phyloP scores from a whole-genome alignment of 176 grass and related monocot species.

The Thinopyrum elongatum region DNA sequence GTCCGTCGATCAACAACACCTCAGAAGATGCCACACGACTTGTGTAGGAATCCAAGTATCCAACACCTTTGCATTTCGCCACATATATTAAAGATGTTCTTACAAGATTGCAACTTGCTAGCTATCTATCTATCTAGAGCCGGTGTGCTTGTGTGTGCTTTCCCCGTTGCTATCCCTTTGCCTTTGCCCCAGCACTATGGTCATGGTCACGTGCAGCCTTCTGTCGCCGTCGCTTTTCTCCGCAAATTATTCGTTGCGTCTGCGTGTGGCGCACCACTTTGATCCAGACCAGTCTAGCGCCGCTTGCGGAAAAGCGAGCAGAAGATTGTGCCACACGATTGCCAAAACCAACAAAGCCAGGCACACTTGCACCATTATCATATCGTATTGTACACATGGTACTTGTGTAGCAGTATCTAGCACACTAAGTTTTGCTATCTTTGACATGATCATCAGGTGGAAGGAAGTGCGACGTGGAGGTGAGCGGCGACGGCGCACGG shows the following conservation, averaged over 20 bases:
- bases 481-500: conserved; percentile 55
- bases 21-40: no score
- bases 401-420: neutral
- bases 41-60: no score
- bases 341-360: conserved; percentile 16
- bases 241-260: conserved; percentile 38
- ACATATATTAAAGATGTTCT: no score
- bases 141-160: no score
- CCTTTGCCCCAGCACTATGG: conserved; percentile 4
- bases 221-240: neutral
- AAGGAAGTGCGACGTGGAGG: conserved; percentile 78
- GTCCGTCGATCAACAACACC: no score
- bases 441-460: conserved; percentile 37
- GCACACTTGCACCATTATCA: neutral
- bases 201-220: conserved; percentile 12
- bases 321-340: conserved; percentile 29
- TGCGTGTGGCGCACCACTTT: neutral
- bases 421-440: neutral
- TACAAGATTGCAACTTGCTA: no score
- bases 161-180: neutral
- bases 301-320: neutral
- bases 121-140: no score
- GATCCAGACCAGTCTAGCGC: neutral
- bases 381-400: neutral
- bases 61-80: no score